A percentile compares a stretch with the other conserved stretches of the same genome.
These are phyloP conservation scores for Astrephomene gubernaculifera DNA, from an alignment of 139 green algal genomes.

Conservation along the genomic window DNA sequence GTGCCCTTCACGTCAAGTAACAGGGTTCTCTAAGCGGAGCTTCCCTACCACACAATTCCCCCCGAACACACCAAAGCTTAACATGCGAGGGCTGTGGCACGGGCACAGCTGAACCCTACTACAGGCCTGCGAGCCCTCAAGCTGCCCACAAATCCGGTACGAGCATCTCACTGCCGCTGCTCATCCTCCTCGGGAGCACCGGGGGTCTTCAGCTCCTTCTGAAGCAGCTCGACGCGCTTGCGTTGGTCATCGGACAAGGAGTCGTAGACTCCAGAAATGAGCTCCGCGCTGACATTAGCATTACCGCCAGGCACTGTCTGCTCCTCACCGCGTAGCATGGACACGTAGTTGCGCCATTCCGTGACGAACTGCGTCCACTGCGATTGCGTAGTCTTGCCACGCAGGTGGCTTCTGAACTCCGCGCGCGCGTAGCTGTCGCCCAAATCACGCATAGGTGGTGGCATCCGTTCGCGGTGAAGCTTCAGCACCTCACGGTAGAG, in stretches of 20 bases:
- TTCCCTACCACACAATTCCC: too few relatives aligned
- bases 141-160: too few relatives aligned
- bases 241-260: slow-evolving; percentile 66
- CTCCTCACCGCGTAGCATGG: slow-evolving; percentile 60
- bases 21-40: too few relatives aligned
- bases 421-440: slow-evolving; percentile 74
- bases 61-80: too few relatives aligned
- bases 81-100: too few relatives aligned
- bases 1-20: too few relatives aligned
- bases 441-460: slow-evolving; percentile 73
- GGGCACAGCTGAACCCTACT: too few relatives aligned
- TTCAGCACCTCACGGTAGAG: slow-evolving; percentile 81
- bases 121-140: too few relatives aligned
- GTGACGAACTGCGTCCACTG: slow-evolving; percentile 80
- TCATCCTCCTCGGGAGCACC: too few relatives aligned
- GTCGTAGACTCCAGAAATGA: slow-evolving; percentile 48
- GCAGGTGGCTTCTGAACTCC: slow-evolving; percentile 79
- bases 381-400: slow-evolving; percentile 58
- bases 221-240: slow-evolving; percentile 63
- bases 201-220: slow-evolving; percentile 46
- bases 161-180: too few relatives aligned
- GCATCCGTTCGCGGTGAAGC: slow-evolving; percentile 71
- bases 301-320: background rate
- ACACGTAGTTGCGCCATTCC: slow-evolving; percentile 79
- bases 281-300: slow-evolving; percentile 43